Evolutionary conservation across 306 rosid genomes (phyloP), one percentile per base, ranked within the genome.

Genomic region (Begonia fuchsioides): DNA sequence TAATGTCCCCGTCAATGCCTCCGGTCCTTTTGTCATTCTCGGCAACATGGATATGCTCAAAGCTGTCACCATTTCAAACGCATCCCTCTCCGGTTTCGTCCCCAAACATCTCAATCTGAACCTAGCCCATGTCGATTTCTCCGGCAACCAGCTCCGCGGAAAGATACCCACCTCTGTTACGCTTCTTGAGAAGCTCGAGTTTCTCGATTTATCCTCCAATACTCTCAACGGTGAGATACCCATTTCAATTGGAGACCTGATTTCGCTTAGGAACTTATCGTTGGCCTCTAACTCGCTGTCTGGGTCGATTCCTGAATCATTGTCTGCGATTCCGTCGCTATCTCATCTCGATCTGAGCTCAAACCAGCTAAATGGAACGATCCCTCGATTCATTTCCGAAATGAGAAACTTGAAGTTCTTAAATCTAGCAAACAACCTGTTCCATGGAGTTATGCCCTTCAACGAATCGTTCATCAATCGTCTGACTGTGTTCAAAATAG

Each of bases 291-390:
- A 90, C 15, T 72, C 85, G 1, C 56, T 90, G n/a, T 81, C 97
- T 1, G 97, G 97, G 6, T 20, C 87, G 0, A 70, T 90, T 3
- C 97, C 97, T 0, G 93, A 71, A 56, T 74, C 95, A 0, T 39
- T 90, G 1, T 90, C 97, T 0, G 93, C 95, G 5, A 47, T 90
- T 0, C 79, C 97, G 0, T 69, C 62, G 11, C 50, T 84, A 35
- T 50, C 62, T 47, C 95, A 84, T 63, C 7, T 90, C 59, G 98
- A 90, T 81, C 85, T 90, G 70, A 86, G 95, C 64, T 79, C 92
- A 5, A 90, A 90, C 58, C 81, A 76, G 72, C 68, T 90, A 19
- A 90, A 90, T 12, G 98, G 98, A 11, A 62, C 95, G 16, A 75
- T 90, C 51, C 98, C 98, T 3, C 81, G 67, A 58, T 84, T 74